Evolutionary conservation across 257 asterid genomes (phyloP).

Genomic region (Hygrophila difformis): DNA sequence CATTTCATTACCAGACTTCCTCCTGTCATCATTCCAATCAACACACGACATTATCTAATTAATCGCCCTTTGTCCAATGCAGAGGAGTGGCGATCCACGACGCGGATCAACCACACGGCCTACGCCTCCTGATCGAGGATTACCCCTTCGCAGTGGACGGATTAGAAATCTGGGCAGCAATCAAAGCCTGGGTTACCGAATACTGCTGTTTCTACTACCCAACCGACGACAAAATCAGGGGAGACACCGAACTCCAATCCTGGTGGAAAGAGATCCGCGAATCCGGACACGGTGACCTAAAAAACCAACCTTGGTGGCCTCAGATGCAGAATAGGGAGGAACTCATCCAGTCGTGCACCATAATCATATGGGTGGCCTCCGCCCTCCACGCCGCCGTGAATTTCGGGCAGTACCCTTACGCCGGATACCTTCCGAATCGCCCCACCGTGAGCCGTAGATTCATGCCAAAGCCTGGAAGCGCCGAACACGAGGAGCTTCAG

Average conservation of each 20-base stretch:
- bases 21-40: no score
- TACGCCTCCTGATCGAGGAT: slow-evolving; percentile 55
- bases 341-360: slow-evolving; percentile 50
- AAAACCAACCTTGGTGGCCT: slow-evolving; percentile 72
- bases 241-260: slow-evolving; percentile 53
- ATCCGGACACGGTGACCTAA: slow-evolving; percentile 64
- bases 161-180: slow-evolving; percentile 65
- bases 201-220: slow-evolving; percentile 50
- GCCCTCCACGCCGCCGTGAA: slow-evolving; percentile 88
- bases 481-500: slow-evolving; percentile 48
- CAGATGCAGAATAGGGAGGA: slow-evolving; percentile 42
- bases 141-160: slow-evolving; percentile 80
- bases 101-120: slow-evolving; percentile 42
- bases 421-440: slow-evolving; percentile 74
- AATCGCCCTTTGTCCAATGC: no score
- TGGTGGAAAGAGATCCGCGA: slow-evolving; percentile 76
- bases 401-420: slow-evolving; percentile 71
- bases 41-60: no score
- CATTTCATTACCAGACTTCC: no score
- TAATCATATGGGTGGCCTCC: slow-evolving; percentile 66
- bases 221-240: slow-evolving; percentile 23
- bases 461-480: slow-evolving; percentile 53
- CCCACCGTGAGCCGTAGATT: slow-evolving; percentile 64
- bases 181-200: slow-evolving; percentile 52
- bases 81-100: slow-evolving; percentile 77